Base-by-base conservation (phyloP, 2,329 filamentous ascomycete species). In the Colletotrichum plurivorum region DNA sequence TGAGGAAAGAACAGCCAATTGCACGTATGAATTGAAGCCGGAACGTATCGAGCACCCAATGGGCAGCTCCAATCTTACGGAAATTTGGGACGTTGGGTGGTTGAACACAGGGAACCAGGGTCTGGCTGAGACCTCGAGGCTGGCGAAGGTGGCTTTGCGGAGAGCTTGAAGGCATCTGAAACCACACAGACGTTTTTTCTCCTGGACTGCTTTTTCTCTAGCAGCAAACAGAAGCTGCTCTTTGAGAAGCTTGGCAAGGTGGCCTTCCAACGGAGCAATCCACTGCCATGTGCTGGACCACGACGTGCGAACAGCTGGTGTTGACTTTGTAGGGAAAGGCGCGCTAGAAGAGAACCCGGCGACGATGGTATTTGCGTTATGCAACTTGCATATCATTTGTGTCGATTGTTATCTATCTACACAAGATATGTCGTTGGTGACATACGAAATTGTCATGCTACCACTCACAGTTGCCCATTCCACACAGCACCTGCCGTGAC, bases 391-490 rank as follows among this genome's bases (percentile, higher is more conserved):
- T 6, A 46, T 18, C 36, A 15, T 20, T 45, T 64, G 18, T 45
- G 8, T 39, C n/a, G n/a, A 18, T 25, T n/a, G 41, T 2, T 22
- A 31, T 8, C 27, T 31, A 31, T 31, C 27, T 36, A 36, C 31
- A 12, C 10, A 36, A 2, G 7, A 36, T 36, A 36, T 5, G 2
- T n/a, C 20, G 27, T 5, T 13, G 20, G n/a, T 16, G 18, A 31
- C 31, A 8, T 36, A 46, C 27, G 45, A 41, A 36, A 54, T 22
- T 68, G 13, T 16, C 18, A 27, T 27, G 55, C 53, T 46, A 20
- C 49, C 41, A 46, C 46, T 54, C 41, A 31, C 16, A 27, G 57
- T n/a, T 25, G 51, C 39, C 25, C 66, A 66, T 60, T 66, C 55
- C 55, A 55, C 7, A 15, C 25, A 18, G 46, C 53, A 43, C 18